Base-by-base conservation (phyloP, 768 basidiomycete genomes). In the Auriscalpium vulgare region DNA sequence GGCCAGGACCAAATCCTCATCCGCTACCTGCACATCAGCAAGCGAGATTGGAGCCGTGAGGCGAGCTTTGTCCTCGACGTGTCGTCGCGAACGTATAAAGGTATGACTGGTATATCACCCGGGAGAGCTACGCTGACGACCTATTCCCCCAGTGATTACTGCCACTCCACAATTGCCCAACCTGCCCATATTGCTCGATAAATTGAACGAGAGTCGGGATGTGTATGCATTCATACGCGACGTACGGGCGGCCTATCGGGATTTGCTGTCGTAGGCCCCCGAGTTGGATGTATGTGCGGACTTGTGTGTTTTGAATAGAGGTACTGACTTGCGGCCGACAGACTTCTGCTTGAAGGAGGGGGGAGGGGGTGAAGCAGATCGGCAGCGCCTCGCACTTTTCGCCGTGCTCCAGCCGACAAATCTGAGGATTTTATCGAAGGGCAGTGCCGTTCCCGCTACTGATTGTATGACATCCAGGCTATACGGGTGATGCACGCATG, bases 1-100 rank as follows among this genome's bases (percentile, higher is more conserved):
- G 83, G 83, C 63, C 75, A 74, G 37, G 85, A 88, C 66, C 78
- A 82, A 48, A 75, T 94, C 17, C 77, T 93, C 47, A 72, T 94
- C 54, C 82, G 84, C 5, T 93, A 93, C 68, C 77, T 78, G 10
- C 71, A 80, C 55, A 65, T 93, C 38, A 87, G 91, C 63, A 72
- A 76, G 5, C 60, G 70, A 3, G 79, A 86, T 47, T 74, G 75
- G 2, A 17, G 40, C 17, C 61, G 36, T 11, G 59, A 62, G 29
- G 59, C 19, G 54, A 62, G 50, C 59, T 57, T 62, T 14, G 61
- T 62, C 2, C 59, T 62, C 17, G 61, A 62, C 23, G 54, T 62
- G 16, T 55, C 59, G 3, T 50, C 52, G 8, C 14, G 17, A 10
- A 43, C 54, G 8, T 62, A 59, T 37, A 60, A 52, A 53, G 61